Conservation (phyloP, 1,139 yeast species). For the Martiniozyma asiatica region DNA sequence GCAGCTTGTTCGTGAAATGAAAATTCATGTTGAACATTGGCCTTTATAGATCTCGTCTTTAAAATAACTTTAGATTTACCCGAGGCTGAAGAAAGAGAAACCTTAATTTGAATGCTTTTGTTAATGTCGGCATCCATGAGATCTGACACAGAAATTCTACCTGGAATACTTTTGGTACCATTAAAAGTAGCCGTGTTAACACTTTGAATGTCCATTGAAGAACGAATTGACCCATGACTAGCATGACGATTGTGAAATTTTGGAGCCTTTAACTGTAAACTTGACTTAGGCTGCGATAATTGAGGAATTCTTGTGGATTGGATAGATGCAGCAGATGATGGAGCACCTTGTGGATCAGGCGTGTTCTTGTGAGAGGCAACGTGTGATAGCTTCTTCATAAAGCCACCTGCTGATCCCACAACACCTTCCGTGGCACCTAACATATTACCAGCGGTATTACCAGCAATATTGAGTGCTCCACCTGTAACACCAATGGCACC, state of each 20-base stretch:
- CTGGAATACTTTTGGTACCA: slow-evolving; percentile 35
- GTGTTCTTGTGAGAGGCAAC: not conserved
- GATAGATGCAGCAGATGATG: not conserved
- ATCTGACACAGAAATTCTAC: slow-evolving; percentile 34
- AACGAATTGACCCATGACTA: slow-evolving; percentile 18
- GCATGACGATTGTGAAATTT: slow-evolving; percentile 10
- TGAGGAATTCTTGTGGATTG: slow-evolving; percentile 3
- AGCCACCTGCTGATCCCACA: slow-evolving; percentile 11
- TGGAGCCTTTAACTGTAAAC: slow-evolving; percentile 23
- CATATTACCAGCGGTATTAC: slow-evolving; percentile 2
- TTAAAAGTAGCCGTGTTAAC: slow-evolving; percentile 24
- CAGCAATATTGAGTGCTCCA: not conserved
- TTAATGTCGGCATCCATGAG: slow-evolving; percentile 18
- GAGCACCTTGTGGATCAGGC: not conserved
- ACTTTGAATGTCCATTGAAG: slow-evolving; percentile 13
- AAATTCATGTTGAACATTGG: slow-evolving; percentile 32
- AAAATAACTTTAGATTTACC: slow-evolving; percentile 43
- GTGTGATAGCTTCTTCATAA: slow-evolving; percentile 9
- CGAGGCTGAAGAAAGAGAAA: slow-evolving; percentile 36
- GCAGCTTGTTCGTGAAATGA: slow-evolving; percentile 53
- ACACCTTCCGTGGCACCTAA: not conserved
- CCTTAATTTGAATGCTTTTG: slow-evolving; percentile 38
- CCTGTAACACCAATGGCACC: not conserved
- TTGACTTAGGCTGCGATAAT: not conserved
- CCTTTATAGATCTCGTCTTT: slow-evolving; percentile 53